Evolutionary conservation across 2,329 filamentous ascomycete genomes (phyloP).

Genomic region (Neurospora sp.): DNA sequence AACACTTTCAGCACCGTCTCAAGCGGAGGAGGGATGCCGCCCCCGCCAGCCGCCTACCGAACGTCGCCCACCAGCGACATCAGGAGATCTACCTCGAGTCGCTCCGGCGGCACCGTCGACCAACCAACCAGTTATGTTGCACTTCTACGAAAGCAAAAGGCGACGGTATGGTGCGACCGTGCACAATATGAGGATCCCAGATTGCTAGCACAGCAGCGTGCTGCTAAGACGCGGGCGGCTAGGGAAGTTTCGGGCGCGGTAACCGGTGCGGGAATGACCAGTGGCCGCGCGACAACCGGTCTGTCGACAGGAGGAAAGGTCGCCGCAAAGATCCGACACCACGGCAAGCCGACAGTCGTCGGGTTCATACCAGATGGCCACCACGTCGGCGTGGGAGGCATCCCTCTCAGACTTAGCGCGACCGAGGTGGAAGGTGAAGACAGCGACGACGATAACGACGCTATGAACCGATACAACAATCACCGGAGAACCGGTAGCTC

Average conservation of each 20-base stretch:
- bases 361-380: slow-evolving; percentile 72
- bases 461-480: slow-evolving; percentile 42
- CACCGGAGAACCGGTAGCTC: slow-evolving; percentile 68
- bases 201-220: slow-evolving; percentile 69
- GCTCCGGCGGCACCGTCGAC: slow-evolving; percentile 48
- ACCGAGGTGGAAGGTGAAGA: slow-evolving; percentile 88
- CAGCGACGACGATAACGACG: slow-evolving; percentile 61
- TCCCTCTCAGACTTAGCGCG: slow-evolving; percentile 87
- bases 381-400: slow-evolving; percentile 64
- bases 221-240: slow-evolving; percentile 77
- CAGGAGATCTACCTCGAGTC: slow-evolving; percentile 71
- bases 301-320: slow-evolving; percentile 52
- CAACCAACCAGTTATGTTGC: slow-evolving; percentile 79
- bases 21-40: slow-evolving; percentile 35
- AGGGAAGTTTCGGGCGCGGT: slow-evolving; percentile 65
- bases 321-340: slow-evolving; percentile 79
- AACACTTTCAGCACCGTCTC: slow-evolving; percentile 61
- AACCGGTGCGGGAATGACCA: slow-evolving; percentile 33
- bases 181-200: slow-evolving; percentile 87
- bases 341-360: slow-evolving; percentile 68
- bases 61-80: slow-evolving; percentile 48
- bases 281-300: slow-evolving; percentile 51
- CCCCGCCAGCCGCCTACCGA: slow-evolving; percentile 43
- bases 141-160: slow-evolving; percentile 92
- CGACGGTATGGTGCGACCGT: slow-evolving; percentile 95